Percentiles rank a stretch among this genome's conserved stretches.
Conservation (phyloP, 805 yeast genomes). For the Metahyphopichia silvanorum region DNA sequence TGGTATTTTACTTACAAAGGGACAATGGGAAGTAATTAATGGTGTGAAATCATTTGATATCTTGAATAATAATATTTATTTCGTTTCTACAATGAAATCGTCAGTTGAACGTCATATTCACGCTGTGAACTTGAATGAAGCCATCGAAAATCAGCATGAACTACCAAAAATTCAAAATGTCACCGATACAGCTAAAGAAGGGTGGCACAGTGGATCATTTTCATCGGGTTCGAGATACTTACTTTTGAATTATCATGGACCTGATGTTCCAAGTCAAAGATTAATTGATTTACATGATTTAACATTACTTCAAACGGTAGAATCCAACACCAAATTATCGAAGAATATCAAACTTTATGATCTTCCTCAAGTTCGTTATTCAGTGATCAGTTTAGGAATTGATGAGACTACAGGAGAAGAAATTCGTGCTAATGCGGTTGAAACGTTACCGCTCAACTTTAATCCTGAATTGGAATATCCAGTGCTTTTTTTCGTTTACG, state of each 20-base stretch:
- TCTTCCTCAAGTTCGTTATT: conserved; percentile 53
- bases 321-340: conserved; percentile 44
- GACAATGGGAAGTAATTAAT: conserved; percentile 86
- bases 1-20: conserved; percentile 56
- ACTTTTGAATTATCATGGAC: conserved; percentile 72
- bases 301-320: conserved; percentile 39
- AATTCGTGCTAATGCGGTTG: conserved; percentile 60
- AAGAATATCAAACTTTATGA: conserved; percentile 41
- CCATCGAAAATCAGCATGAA: conserved; percentile 22
- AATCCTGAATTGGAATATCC: conserved; percentile 68
- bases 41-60: conserved; percentile 58
- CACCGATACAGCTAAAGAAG: conserved; percentile 40
- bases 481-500: conserved; percentile 83
- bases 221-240: conserved; percentile 77
- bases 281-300: conserved; percentile 44
- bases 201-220: conserved; percentile 69
- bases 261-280: conserved; percentile 74
- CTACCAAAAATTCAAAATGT: conserved; percentile 48
- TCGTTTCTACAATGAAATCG: conserved; percentile 69
- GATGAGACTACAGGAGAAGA: conserved; percentile 46
- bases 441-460: conserved; percentile 75
- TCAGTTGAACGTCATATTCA: conserved; percentile 84
- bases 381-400: conserved; percentile 51
- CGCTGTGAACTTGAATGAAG: conserved; percentile 52
- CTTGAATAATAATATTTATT: conserved; percentile 49